Evolutionary conservation across 2,329 filamentous ascomycete genomes (phyloP), one percentile per base, ranked within the genome.

Genomic region (Magnaporthiopsis rhizophila): DNA sequence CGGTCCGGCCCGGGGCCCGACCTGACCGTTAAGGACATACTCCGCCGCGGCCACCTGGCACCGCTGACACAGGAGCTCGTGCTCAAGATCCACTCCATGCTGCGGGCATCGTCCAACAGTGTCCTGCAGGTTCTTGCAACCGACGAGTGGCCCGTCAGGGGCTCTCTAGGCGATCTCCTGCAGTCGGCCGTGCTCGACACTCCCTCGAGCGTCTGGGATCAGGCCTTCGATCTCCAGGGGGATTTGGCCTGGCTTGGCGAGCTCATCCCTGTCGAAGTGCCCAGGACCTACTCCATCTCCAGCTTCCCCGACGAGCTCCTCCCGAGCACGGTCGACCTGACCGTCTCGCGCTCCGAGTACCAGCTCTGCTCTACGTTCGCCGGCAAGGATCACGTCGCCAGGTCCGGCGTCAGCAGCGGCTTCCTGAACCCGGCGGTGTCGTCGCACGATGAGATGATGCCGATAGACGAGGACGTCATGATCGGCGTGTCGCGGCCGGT

Each of bases 221-320:
- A 75, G 28, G 81, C 80, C 0, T 84, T 83, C 63, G 75, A 76
- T 59, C 72, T 82, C 0, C 68, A 71, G 0, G 72, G 74, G 21
- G 74, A 80, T 56, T 67, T 83, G 0, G 69, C 73, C 0, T 83
- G 81, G 81, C 71, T 84, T 0, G 67, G 72, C 0, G 79, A 82
- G 1, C 73, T 83, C 1, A 75, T 84, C 9, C 67, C 75, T 0
- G 73, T 83, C 2, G 81, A 84, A 67, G 77, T 83, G 0, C 81
- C 81, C 0, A 76, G 81, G 12, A 83, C 81, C 0, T 84, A 84
- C 65, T 82, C 79, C 53, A 83, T 84, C 58, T 82, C 82, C 0
- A 82, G 76, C 69, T 78, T 77, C 67, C 77, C 78, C 0, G 76
- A 82, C 3, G 81, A 83, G 61, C 71, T 84, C 5, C 76, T 84